A percentile compares a stretch with the other conserved stretches of the same genome.
phyloP scores from a whole-genome alignment of 2,329 filamentous ascomycete genomes.

The Monosporascus sp. region DNA sequence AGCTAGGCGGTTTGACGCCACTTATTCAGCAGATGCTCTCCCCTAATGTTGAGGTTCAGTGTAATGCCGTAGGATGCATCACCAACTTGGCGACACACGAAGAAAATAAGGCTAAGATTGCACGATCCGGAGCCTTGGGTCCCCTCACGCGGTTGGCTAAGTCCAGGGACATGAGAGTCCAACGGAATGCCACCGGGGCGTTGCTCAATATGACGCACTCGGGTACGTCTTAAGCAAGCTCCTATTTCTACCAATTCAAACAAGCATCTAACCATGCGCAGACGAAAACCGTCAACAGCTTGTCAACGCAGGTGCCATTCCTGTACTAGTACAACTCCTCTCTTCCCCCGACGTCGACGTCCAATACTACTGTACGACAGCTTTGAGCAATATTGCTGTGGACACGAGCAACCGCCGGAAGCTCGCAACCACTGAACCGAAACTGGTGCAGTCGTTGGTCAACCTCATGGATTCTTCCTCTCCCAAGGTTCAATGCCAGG shows the following conservation, averaged over 20 bases:
- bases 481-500: slow-evolving; percentile 96
- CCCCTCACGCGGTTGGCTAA: slow-evolving; percentile 90
- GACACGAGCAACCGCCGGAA: slow-evolving; percentile 87
- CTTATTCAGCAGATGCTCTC: slow-evolving; percentile 98
- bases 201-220: slow-evolving; percentile 99
- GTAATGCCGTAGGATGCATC: slow-evolving; percentile 97
- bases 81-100: slow-evolving; percentile 97
- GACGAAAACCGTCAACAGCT: slow-evolving; percentile 98
- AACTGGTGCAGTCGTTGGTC: slow-evolving; percentile 88
- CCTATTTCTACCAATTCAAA: neutral
- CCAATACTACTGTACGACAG: slow-evolving; percentile 98
- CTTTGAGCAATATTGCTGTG: slow-evolving; percentile 96
- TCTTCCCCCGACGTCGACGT: slow-evolving; percentile 93
- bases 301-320: slow-evolving; percentile 95
- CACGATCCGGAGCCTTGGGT: slow-evolving; percentile 84
- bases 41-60: slow-evolving; percentile 95
- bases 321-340: slow-evolving; percentile 90
- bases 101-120: slow-evolving; percentile 99
- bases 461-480: slow-evolving; percentile 97
- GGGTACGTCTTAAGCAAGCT: slow-evolving; percentile 52
- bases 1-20: slow-evolving; percentile 81
- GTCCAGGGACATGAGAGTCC: slow-evolving; percentile 97
- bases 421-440: slow-evolving; percentile 83
- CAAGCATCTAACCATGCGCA: slow-evolving; percentile 31
- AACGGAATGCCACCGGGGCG: slow-evolving; percentile 93